Percentiles rank a stretch among this genome's conserved stretches.
phyloP scores from a whole-genome alignment of 2,329 filamentous ascomycete genomes.

The Bipolaris oryzae region DNA sequence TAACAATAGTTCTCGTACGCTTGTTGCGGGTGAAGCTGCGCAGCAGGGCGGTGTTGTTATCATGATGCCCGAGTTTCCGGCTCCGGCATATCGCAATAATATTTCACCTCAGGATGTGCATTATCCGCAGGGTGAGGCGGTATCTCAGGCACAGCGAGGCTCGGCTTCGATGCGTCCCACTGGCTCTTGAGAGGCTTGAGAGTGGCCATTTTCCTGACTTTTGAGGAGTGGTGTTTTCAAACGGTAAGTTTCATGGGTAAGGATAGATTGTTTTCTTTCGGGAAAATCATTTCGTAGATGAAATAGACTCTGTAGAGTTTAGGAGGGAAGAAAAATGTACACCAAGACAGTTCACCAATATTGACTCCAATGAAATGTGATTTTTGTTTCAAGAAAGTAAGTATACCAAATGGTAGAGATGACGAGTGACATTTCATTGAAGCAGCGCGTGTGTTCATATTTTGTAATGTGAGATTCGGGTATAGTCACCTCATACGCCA shows the following conservation, averaged over 20 bases:
- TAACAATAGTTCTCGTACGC: background rate
- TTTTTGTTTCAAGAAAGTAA: background rate
- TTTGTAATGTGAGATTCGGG: constrained; percentile 6
- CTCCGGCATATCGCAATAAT: background rate
- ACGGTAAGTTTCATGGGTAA: too few relatives aligned
- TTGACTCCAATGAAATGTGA: background rate
- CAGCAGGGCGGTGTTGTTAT: background rate
- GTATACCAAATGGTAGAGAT: background rate
- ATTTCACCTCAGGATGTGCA: background rate
- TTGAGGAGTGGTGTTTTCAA: too few relatives aligned
- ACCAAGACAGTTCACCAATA: background rate
- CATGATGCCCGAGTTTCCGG: background rate
- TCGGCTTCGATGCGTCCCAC: background rate
- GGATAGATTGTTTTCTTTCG: too few relatives aligned
- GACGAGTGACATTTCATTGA: background rate
- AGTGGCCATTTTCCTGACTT: too few relatives aligned
- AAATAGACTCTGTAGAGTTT: too few relatives aligned
- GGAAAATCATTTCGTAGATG: too few relatives aligned
- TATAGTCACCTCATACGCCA: constrained; percentile 10
- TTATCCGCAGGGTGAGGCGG: background rate
- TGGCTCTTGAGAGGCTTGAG: too few relatives aligned
- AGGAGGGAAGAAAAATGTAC: background rate
- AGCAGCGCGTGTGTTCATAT: background rate
- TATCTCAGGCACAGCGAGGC: background rate
- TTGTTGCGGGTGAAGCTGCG: background rate